A percentile compares a stretch with the other conserved stretches of the same genome.
Conservation (phyloP, 2,329 filamentous ascomycete species). For the Colletotrichum aenigma region DNA sequence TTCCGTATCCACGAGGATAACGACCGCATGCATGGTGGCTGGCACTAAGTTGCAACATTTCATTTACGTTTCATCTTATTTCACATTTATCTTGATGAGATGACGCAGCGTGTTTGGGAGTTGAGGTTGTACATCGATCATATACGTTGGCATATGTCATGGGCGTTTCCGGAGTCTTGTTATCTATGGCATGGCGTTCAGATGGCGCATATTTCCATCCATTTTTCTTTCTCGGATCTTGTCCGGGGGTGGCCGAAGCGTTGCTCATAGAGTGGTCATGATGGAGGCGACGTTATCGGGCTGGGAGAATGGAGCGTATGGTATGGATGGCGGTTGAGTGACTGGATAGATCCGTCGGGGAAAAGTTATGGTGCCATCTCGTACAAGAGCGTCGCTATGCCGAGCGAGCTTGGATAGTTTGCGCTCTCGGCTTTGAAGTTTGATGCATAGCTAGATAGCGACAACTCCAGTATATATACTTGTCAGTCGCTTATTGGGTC, state of each 20-base stretch:
- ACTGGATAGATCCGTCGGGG: neutral
- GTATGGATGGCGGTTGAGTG: neutral
- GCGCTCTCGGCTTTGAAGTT: neutral
- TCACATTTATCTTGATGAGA: conserved; percentile 5
- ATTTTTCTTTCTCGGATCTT: neutral
- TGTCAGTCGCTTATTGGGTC: neutral
- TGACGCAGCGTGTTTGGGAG: conserved; percentile 16
- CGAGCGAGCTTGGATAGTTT: neutral
- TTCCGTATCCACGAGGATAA: conserved; percentile 47
- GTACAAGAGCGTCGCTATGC: neutral
- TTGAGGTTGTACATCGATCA: conserved; percentile 6
- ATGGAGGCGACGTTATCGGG: neutral
- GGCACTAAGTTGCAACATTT: neutral
- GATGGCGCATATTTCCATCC: neutral
- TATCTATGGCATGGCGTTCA: conserved; percentile 2
- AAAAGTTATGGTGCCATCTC: neutral
- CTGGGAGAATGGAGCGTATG: neutral
- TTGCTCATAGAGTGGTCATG: neutral
- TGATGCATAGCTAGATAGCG: conserved; percentile 7
- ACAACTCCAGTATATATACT: neutral
- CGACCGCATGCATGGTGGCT: conserved; percentile 17
- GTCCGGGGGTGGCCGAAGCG: neutral
- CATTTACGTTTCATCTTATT: neutral
- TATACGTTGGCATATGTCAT: neutral
- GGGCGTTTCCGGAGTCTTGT: neutral